These are phyloP conservation scores for Hansenula lynferdii DNA, from an alignment of 1,139 yeast genomes.

Conservation along the genomic window DNA sequence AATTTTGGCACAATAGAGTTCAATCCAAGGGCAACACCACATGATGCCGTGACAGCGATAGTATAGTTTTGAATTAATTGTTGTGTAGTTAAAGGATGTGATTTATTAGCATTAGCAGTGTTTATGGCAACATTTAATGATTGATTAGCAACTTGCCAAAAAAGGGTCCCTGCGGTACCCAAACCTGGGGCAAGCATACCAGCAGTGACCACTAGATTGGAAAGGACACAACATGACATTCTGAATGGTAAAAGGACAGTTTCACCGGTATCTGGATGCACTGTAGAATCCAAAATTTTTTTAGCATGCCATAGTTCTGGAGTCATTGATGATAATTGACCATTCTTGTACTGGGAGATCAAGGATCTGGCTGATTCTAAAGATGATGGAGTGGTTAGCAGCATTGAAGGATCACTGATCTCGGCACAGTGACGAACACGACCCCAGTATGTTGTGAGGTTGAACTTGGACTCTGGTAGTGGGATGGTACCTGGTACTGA, in stretches of 20 bases:
- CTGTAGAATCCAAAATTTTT: slow-evolving; percentile 76
- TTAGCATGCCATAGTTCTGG: slow-evolving; percentile 91
- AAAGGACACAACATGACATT: slow-evolving; percentile 93
- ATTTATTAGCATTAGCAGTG: slow-evolving; percentile 92
- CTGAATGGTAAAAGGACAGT: slow-evolving; percentile 89
- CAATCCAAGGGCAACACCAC: slow-evolving; percentile 91
- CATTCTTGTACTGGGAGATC: slow-evolving; percentile 70
- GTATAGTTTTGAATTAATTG: slow-evolving; percentile 77
- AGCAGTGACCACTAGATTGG: slow-evolving; percentile 90
- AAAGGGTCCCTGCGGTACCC: slow-evolving; percentile 84
- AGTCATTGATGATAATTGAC: slow-evolving; percentile 53
- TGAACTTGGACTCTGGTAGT: slow-evolving; percentile 75
- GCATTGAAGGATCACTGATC: slow-evolving; percentile 88
- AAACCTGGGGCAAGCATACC: slow-evolving; percentile 97
- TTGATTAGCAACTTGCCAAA: slow-evolving; percentile 98
- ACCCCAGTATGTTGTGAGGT: slow-evolving; percentile 82
- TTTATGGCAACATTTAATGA: slow-evolving; percentile 94
- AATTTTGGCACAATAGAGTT: slow-evolving; percentile 83
- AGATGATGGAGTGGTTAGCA: slow-evolving; percentile 63
- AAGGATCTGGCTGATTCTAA: slow-evolving; percentile 59
- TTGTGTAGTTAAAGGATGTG: slow-evolving; percentile 77
- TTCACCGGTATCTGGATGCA: slow-evolving; percentile 95
- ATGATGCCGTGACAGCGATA: slow-evolving; percentile 90
- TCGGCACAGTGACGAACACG: slow-evolving; percentile 92
- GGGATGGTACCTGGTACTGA: slow-evolving; percentile 77